Evolutionary conservation across 2,329 filamentous ascomycete genomes (phyloP).

Genomic region (Ceratocystis albifundus): DNA sequence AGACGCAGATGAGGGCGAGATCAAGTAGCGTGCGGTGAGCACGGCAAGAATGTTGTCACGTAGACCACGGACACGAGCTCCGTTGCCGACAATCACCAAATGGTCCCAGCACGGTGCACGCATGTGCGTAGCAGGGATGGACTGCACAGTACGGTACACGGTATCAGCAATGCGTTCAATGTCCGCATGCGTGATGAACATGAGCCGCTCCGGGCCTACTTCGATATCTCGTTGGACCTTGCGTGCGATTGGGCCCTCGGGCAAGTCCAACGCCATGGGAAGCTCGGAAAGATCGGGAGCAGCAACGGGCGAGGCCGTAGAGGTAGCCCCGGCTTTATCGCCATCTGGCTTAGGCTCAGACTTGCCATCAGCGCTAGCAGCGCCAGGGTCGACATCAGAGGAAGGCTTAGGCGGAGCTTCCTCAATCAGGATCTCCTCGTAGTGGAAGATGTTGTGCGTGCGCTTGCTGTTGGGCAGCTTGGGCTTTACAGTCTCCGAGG

Average conservation of each 20-base stretch:
- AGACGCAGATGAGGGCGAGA: constrained; percentile 83
- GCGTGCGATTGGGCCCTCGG: constrained; percentile 36
- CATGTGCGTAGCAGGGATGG: constrained; percentile 73
- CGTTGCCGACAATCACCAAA: constrained; percentile 83
- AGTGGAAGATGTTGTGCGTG: constrained; percentile 58
- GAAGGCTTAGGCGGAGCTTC: constrained; percentile 32
- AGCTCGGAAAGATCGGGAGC: constrained; percentile 22
- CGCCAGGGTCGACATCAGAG: background rate
- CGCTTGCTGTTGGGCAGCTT: constrained; percentile 63
- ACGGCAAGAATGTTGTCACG: constrained; percentile 77
- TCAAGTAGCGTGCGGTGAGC: constrained; percentile 69
- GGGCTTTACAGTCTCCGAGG: constrained; percentile 44
- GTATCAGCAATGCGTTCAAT: constrained; percentile 74
- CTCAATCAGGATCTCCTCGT: constrained; percentile 55
- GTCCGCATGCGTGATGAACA: constrained; percentile 55
- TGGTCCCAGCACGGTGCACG: constrained; percentile 84
- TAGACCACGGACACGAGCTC: constrained; percentile 61
- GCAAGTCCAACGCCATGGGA: constrained; percentile 24
- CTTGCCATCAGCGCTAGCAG: constrained; percentile 1
- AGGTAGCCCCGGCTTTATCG: constrained; percentile 7
- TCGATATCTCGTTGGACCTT: constrained; percentile 57
- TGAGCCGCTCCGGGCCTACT: constrained; percentile 64
- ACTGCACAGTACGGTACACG: constrained; percentile 72
- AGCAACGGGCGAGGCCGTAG: constrained; percentile 16
- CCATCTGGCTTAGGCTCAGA: constrained; percentile 17